Conservation (phyloP, 2,329 filamentous ascomycete genomes). For the Teratosphaeria viscida region DNA sequence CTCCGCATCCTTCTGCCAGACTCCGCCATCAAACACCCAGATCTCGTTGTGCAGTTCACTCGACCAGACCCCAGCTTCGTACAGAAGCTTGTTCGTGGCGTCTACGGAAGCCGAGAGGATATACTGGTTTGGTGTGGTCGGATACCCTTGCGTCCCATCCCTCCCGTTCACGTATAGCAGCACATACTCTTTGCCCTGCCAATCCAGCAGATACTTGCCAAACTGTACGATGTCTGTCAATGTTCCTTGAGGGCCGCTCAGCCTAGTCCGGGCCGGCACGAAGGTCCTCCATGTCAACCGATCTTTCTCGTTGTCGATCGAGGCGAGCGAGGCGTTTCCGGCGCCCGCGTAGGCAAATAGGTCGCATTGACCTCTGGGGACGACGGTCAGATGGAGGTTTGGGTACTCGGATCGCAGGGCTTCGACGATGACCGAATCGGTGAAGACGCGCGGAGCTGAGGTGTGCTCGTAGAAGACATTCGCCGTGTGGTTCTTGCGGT, state of each 20-base stretch:
- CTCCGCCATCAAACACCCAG: constrained; percentile 54
- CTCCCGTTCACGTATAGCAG: constrained; percentile 33
- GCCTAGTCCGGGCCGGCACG: constrained; percentile 28
- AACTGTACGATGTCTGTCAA: constrained; percentile 31
- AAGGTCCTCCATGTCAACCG: constrained; percentile 31
- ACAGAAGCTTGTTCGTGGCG: constrained; percentile 41
- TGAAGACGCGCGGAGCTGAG: constrained; percentile 32
- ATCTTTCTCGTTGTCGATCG: constrained; percentile 31
- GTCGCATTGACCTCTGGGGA: constrained; percentile 24
- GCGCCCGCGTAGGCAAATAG: constrained; percentile 34
- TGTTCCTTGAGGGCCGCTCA: constrained; percentile 26
- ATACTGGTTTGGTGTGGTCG: constrained; percentile 30
- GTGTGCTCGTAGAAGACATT: constrained; percentile 36
- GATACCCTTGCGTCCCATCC: constrained; percentile 28
- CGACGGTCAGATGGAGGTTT: constrained; percentile 33
- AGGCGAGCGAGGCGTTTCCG: constrained; percentile 31
- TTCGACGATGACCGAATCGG: constrained; percentile 34
- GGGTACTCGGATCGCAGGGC: constrained; percentile 37
- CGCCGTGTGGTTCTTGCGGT: constrained; percentile 25
- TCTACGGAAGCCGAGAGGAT: constrained; percentile 30
- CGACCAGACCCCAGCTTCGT: constrained; percentile 45
- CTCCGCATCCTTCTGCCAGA: constrained; percentile 52
- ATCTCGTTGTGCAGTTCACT: constrained; percentile 52
- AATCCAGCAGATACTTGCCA: constrained; percentile 37
- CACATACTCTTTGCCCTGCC: constrained; percentile 34